phyloP scores from a whole-genome alignment of 257 asterid genomes.

The Solanum phureja region DNA sequence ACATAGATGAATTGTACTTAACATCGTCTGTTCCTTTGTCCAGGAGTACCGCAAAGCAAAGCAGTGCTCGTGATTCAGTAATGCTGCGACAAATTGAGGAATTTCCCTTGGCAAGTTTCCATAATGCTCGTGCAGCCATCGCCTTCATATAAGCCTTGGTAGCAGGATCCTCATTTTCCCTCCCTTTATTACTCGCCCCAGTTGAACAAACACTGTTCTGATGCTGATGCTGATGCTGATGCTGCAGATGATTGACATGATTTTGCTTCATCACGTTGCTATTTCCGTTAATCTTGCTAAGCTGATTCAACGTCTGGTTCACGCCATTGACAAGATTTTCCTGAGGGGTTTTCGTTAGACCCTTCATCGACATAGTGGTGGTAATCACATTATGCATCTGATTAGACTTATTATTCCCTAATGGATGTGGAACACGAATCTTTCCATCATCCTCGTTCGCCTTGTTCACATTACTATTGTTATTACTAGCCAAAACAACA shows the following conservation, averaged over 20 bases:
- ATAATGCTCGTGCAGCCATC: slow-evolving; percentile 19
- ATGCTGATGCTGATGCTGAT: neutral
- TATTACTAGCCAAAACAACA: slow-evolving; percentile 47
- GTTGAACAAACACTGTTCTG: neutral
- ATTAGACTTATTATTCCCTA: slow-evolving; percentile 4
- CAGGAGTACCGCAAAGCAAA: slow-evolving; percentile 16
- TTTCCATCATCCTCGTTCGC: slow-evolving; percentile 2
- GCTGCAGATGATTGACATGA: neutral
- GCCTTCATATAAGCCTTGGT: slow-evolving; percentile 18
- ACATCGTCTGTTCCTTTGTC: slow-evolving; percentile 16
- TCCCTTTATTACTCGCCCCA: neutral
- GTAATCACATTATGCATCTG: slow-evolving; percentile 12
- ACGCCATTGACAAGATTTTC: neutral
- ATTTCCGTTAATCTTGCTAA: neutral
- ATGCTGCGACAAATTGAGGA: slow-evolving; percentile 14
- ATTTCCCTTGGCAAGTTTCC: slow-evolving; percentile 14
- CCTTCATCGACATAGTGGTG: slow-evolving; percentile 10
- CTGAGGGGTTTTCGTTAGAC: neutral
- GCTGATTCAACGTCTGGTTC: neutral
- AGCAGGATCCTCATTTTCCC: slow-evolving; percentile 16
- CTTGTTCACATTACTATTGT: neutral
- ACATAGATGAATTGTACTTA: slow-evolving; percentile 9
- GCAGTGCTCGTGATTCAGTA: slow-evolving; percentile 17
- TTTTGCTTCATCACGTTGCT: neutral
- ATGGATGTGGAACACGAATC: neutral